Conservation (phyloP, 2,329 filamentous ascomycete species). For the Alternaria novae-zelandiae region DNA sequence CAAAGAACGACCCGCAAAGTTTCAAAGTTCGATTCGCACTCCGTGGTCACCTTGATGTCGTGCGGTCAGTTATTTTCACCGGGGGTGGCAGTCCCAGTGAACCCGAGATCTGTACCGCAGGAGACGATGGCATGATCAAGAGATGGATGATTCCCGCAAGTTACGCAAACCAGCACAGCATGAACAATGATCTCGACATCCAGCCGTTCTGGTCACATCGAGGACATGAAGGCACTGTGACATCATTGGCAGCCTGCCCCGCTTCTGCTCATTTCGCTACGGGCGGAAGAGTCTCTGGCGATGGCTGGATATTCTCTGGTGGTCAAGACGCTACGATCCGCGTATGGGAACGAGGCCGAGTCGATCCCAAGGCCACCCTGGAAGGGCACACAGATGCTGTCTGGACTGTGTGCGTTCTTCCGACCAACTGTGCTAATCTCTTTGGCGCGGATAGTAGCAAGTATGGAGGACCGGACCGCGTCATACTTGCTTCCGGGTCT, state of each 20-base stretch:
- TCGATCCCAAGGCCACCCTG: slow-evolving; percentile 93
- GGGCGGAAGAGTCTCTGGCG: slow-evolving; percentile 83
- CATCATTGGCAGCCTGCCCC: slow-evolving; percentile 85
- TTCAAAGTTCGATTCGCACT: slow-evolving; percentile 95
- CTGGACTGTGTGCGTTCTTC: slow-evolving; percentile 92
- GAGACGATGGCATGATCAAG: slow-evolving; percentile 95
- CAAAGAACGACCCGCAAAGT: slow-evolving; percentile 71
- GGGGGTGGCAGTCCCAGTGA: slow-evolving; percentile 94
- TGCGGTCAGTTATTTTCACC: slow-evolving; percentile 94
- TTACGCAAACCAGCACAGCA: slow-evolving; percentile 68
- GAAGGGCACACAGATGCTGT: slow-evolving; percentile 95
- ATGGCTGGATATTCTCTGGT: slow-evolving; percentile 98
- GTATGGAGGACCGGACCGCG: slow-evolving; percentile 82
- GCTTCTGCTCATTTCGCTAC: slow-evolving; percentile 88
- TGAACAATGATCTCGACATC: slow-evolving; percentile 84
- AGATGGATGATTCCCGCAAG: slow-evolving; percentile 91
- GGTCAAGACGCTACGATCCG: slow-evolving; percentile 92
- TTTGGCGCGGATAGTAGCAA: slow-evolving; percentile 75
- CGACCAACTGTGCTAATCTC: slow-evolving; percentile 78
- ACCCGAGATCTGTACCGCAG: slow-evolving; percentile 94
- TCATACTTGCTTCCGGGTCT: slow-evolving; percentile 87
- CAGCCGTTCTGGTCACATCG: slow-evolving; percentile 94
- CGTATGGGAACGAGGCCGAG: slow-evolving; percentile 92
- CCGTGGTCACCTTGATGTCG: slow-evolving; percentile 89
- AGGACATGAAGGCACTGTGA: slow-evolving; percentile 89